phyloP scores from a whole-genome alignment of 2,329 filamentous ascomycete genomes.

The Pseudogymnoascus pannorum region DNA sequence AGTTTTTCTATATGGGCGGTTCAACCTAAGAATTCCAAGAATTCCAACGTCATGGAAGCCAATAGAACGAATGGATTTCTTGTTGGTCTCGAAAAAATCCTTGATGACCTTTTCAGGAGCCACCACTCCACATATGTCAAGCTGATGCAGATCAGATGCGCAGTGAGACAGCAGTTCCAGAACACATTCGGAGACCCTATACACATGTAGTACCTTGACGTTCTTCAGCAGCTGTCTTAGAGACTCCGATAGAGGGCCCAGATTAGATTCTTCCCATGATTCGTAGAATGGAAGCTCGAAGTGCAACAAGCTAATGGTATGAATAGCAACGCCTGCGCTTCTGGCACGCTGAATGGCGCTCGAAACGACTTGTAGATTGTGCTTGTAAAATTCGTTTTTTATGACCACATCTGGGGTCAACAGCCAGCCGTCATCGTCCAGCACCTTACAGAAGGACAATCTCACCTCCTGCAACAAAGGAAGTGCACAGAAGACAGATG shows the following conservation, averaged over 20 bases:
- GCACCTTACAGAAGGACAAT: conserved; percentile 12
- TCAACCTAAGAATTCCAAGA: not conserved
- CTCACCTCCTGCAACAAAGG: too few relatives aligned
- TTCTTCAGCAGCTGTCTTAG: conserved; percentile 10
- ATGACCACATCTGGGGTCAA: conserved; percentile 21
- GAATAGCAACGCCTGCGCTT: conserved; percentile 11
- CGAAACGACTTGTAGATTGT: conserved; percentile 7
- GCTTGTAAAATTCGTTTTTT: conserved; percentile 11
- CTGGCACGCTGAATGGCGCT: conserved; percentile 6
- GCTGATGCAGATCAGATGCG: conserved; percentile 6
- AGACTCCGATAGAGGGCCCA: conserved; percentile 12
- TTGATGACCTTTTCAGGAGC: conserved; percentile 8
- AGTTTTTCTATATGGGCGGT: not conserved
- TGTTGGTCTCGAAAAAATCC: conserved; percentile 14
- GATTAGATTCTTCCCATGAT: conserved; percentile 11
- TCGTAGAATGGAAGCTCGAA: conserved; percentile 12
- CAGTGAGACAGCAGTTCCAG: conserved; percentile 12
- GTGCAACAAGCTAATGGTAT: conserved; percentile 13
- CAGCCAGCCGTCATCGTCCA: not conserved
- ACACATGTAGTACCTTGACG: conserved; percentile 12
- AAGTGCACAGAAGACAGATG: too few relatives aligned
- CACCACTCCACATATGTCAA: conserved; percentile 11
- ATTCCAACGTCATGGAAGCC: conserved; percentile 10
- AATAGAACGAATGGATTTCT: conserved; percentile 10
- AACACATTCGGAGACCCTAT: not conserved